A percentile compares a stretch with the other conserved stretches of the same genome.
These are phyloP conservation scores for Rhizopogon roseolus DNA, from an alignment of 768 basidiomycete species.

Conservation along the genomic window DNA sequence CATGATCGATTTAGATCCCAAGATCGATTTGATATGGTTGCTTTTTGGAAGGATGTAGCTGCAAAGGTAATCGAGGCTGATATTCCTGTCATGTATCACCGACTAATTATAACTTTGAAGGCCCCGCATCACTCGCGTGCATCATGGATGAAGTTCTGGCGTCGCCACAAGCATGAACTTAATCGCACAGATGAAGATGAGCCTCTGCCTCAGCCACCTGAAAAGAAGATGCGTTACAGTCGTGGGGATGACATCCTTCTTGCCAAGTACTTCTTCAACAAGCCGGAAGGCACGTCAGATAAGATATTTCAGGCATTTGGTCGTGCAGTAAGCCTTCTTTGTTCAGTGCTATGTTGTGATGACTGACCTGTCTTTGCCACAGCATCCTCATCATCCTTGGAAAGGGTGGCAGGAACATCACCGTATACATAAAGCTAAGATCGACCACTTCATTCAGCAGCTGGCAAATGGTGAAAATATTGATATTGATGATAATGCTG, in stretches of 20 bases:
- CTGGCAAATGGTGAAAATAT: constrained; percentile 54
- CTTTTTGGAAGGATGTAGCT: constrained; percentile 78
- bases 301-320: constrained; percentile 82
- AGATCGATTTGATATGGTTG: constrained; percentile 66
- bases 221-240: constrained; percentile 88
- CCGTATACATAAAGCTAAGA: constrained; percentile 82
- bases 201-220: constrained; percentile 69
- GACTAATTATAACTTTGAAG: constrained; percentile 27
- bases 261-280: constrained; percentile 66
- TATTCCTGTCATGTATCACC: neutral
- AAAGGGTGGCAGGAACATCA: constrained; percentile 94
- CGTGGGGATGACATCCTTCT: constrained; percentile 74
- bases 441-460: constrained; percentile 71
- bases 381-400: constrained; percentile 91
- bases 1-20: constrained; percentile 38
- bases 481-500: constrained; percentile 26
- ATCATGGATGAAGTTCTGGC: constrained; percentile 94
- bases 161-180: constrained; percentile 82
- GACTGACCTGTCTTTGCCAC: constrained; percentile 4
- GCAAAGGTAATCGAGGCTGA: constrained; percentile 39
- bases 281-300: constrained; percentile 79
- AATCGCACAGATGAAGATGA: constrained; percentile 62
- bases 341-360: neutral
- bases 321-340: constrained; percentile 43
- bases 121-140: constrained; percentile 89